phyloP scores from a whole-genome alignment of 73 alveolate species.

The Effrenium voratum region DNA sequence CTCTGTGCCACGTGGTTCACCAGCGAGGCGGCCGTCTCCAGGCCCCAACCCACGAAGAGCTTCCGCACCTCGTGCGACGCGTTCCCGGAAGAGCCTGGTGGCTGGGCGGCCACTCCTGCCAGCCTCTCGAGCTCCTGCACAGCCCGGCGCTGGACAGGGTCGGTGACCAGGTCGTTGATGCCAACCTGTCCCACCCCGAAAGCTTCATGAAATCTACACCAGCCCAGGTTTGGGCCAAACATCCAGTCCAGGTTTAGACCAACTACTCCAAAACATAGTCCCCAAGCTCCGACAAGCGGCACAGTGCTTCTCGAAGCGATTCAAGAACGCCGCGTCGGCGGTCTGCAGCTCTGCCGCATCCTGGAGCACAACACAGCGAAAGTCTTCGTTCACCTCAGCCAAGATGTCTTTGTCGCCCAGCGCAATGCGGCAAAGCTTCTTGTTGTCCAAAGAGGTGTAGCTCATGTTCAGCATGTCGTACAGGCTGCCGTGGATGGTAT shows the following conservation, averaged over 20 bases:
- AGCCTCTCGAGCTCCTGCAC: not conserved
- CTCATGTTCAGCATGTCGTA: conserved; percentile 78
- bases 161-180: conserved; percentile 32
- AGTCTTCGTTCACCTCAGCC: conserved; percentile 48
- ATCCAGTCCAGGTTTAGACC: not conserved
- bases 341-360: not conserved
- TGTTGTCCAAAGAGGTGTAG: conserved; percentile 46
- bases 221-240: not conserved
- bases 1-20: not conserved
- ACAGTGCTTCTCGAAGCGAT: conserved; percentile 55
- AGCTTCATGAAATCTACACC: no score
- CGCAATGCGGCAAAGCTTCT: conserved; percentile 63
- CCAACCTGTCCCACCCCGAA: not conserved
- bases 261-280: not conserved
- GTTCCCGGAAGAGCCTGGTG: not conserved
- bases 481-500: conserved; percentile 30
- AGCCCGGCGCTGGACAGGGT: not conserved
- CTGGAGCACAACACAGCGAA: conserved; percentile 70
- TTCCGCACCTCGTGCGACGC: not conserved
- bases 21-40: conserved; percentile 45
- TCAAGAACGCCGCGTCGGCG: conserved; percentile 53
- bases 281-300: not conserved
- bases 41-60: conserved; percentile 45
- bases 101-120: not conserved
- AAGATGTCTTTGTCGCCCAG: conserved; percentile 56